phyloP scores from a whole-genome alignment of 139 green algal genomes.

The Micractinium sp. region DNA sequence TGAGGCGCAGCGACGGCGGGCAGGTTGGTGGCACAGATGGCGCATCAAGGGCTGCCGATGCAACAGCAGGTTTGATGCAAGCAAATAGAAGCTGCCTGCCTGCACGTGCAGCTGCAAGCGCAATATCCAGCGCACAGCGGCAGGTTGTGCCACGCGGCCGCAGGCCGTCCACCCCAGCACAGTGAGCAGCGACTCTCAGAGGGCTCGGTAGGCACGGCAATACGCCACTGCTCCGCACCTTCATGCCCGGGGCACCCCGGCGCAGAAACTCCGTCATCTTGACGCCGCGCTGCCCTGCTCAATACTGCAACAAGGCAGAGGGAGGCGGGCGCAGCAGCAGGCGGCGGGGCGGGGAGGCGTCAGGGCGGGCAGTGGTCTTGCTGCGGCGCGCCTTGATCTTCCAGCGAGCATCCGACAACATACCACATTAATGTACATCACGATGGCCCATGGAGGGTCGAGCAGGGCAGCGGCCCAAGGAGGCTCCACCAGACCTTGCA shows the following conservation, averaged over 20 bases:
- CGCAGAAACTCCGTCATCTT: constrained; percentile 87
- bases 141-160: not conserved
- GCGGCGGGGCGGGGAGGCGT: not conserved
- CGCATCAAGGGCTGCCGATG: too few species aligned
- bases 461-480: too few species aligned
- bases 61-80: not conserved
- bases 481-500: too few species aligned
- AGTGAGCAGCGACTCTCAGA: not conserved
- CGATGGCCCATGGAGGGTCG: too few species aligned
- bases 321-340: not conserved
- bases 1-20: not conserved
- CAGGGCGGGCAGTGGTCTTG: not conserved
- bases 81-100: too few species aligned
- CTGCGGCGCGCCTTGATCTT: not conserved
- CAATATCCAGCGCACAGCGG: not conserved
- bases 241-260: constrained; percentile 83
- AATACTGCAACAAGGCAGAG: not conserved
- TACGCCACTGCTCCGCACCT: constrained; percentile 51
- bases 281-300: not conserved
- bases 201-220: not conserved
- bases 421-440: too few species aligned
- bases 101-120: too few species aligned
- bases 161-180: not conserved
- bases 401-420: too few species aligned
- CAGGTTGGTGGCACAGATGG: too few species aligned